phyloP scores from a whole-genome alignment of 371 early-diverging fungal genomes.

The Blakeslea trispora region DNA sequence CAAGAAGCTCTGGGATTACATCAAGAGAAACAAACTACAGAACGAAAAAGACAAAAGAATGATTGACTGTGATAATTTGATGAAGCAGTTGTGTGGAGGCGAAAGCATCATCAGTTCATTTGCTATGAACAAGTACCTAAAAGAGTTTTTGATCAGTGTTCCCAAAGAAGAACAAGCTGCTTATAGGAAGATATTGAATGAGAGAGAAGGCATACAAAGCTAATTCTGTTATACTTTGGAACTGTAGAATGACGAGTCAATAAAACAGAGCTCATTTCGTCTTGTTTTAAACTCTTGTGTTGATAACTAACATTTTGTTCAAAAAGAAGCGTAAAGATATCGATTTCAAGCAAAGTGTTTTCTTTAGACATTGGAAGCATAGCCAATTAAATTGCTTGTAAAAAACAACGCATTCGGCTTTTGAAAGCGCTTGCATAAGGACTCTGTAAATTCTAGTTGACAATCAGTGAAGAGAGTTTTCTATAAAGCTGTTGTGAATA shows the following conservation, averaged over 20 bases:
- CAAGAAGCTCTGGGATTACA: constrained; percentile 52
- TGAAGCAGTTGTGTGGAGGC: constrained; percentile 31
- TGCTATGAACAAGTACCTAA: constrained; percentile 20
- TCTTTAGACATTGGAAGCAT: too few species aligned
- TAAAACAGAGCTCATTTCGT: not conserved
- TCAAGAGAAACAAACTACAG: constrained; percentile 45
- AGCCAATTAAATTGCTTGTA: too few species aligned
- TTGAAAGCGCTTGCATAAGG: too few species aligned
- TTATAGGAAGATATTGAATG: constrained; percentile 9
- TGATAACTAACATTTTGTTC: too few species aligned
- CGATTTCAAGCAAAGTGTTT: too few species aligned
- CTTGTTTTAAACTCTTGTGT: not conserved
- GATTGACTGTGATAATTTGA: constrained; percentile 42
- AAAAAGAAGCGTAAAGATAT: too few species aligned
- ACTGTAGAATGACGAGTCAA: not conserved
- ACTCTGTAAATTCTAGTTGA: too few species aligned
- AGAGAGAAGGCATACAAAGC: constrained; percentile 13
- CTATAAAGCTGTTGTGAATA: too few species aligned
- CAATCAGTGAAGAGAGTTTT: too few species aligned
- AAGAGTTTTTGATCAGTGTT: constrained; percentile 15
- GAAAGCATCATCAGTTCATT: constrained; percentile 12
- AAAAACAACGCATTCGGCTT: too few species aligned
- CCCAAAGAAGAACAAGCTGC: constrained; percentile 20
- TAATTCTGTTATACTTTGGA: too few species aligned
- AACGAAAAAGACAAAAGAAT: constrained; percentile 37